Evolutionary conservation across 352 stramenopile genomes (phyloP), one percentile per base, ranked within the genome.

Genomic region (Globisporangium splendens): DNA sequence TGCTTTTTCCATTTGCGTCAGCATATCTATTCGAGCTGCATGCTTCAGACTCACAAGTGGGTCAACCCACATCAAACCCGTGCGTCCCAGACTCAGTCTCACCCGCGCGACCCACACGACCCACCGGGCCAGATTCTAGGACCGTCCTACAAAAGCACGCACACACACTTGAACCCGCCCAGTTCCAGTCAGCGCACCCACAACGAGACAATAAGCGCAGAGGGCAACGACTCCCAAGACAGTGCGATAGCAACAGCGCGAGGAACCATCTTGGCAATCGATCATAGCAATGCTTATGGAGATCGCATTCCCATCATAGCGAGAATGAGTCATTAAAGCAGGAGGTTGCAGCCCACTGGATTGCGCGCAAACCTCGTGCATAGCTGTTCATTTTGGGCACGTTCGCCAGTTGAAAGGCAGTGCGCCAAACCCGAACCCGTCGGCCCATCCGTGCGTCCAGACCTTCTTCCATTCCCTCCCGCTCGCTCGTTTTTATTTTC

Each of bases 111-210:
- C 59, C 59, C 59, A 65, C 43, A 60, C 20, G 28, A 60, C 59
- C 59, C 59, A 20, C 8, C 59, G 46, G 59, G 50, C 38, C 43
- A 50, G 22, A 33, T 35, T 65, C 50, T 65, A 52, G 59, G 46
- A 53, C 58, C 46, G 50, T 46, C 13, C 46, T 51, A 51, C 20
- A 51, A 28, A 28, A 14, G 8, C n/a, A n/a, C n/a, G n/a, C n/a
- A n/a, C n/a, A 48, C 10, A 48, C 2, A 1, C 14, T 35, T 51
- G 46, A 17, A 51, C 46, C 46, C 28, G 28, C 28, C 2, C 28
- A 35, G 28, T 35, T 44, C 39, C 39, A 44, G 7, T n/a, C 39
- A 44, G 17, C 39, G 3, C 39, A 44, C 39, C 39, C 13, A 35
- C 28, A 35, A 8, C 28, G 10, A 35, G 5, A 35, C 2, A 35